phyloP scores from a whole-genome alignment of 371 early-diverging fungal species.

The Mortierella sp. region DNA sequence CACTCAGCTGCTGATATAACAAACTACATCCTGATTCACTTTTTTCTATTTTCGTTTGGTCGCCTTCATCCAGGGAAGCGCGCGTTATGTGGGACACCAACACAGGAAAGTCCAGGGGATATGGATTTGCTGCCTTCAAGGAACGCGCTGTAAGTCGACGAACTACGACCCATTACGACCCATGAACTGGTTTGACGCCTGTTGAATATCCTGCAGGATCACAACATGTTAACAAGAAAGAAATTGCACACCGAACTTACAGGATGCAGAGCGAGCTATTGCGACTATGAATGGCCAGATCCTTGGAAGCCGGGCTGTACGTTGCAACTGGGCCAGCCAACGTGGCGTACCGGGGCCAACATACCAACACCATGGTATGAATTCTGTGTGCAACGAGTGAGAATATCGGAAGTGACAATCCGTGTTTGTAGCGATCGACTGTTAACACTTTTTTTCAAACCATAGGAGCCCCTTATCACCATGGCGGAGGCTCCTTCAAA shows the following conservation, averaged over 20 bases:
- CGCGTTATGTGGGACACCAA: constrained; percentile 86
- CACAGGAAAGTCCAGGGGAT: constrained; percentile 85
- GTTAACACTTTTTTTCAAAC: too few species aligned
- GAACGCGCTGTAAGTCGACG: constrained; percentile 64
- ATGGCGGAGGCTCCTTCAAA: constrained; percentile 69
- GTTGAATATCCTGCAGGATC: background rate
- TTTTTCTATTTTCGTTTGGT: too few species aligned
- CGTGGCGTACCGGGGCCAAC: constrained; percentile 64
- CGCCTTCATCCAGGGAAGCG: constrained; percentile 86
- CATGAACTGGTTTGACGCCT: background rate
- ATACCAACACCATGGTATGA: constrained; percentile 39
- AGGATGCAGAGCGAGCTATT: constrained; percentile 86
- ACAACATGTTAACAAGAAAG: background rate
- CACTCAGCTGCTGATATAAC: background rate
- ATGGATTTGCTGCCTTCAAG: constrained; percentile 86
- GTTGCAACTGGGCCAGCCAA: constrained; percentile 87
- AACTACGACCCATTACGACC: background rate
- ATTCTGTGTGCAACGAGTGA: background rate
- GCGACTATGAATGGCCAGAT: constrained; percentile 78
- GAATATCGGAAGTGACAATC: background rate
- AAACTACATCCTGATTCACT: background rate
- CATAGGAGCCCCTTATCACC: constrained; percentile 3
- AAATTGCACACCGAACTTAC: background rate
- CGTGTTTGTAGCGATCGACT: background rate
- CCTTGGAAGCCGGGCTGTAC: constrained; percentile 68